A percentile compares a stretch with the other conserved stretches of the same genome.
phyloP scores from a whole-genome alignment of 1,284 basidiomycete genomes.

The Pascua guehoae region DNA sequence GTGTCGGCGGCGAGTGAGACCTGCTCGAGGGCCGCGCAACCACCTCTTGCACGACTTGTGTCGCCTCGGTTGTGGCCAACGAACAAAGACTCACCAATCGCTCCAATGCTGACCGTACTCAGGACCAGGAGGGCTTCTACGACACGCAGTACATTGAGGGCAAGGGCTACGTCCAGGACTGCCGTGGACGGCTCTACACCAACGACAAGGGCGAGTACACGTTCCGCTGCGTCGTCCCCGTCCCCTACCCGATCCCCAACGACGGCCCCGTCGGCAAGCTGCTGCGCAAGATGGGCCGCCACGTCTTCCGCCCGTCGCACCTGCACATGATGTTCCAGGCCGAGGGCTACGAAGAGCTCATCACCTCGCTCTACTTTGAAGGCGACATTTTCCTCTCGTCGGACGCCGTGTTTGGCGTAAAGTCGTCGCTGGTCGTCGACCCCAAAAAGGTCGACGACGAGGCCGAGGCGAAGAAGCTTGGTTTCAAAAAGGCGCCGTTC shows the following conservation, averaged over 20 bases:
- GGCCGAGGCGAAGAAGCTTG: slow-evolving; percentile 17
- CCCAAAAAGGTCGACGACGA: slow-evolving; percentile 15
- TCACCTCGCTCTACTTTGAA: slow-evolving; percentile 70
- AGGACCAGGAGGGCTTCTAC: slow-evolving; percentile 58
- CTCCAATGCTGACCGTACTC: not conserved
- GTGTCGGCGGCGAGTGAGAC: too few relatives aligned
- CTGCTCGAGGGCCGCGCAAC: too few relatives aligned
- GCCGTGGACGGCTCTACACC: slow-evolving; percentile 65
- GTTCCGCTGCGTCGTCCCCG: slow-evolving; percentile 73
- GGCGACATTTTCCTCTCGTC: slow-evolving; percentile 53
- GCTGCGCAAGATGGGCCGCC: slow-evolving; percentile 60
- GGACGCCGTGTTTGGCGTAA: slow-evolving; percentile 27
- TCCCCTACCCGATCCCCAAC: slow-evolving; percentile 72
- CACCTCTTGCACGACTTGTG: too few relatives aligned
- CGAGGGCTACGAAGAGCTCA: slow-evolving; percentile 66
- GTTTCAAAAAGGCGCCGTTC: slow-evolving; percentile 18
- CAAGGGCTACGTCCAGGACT: slow-evolving; percentile 59
- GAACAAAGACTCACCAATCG: too few relatives aligned
- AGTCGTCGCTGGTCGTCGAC: slow-evolving; percentile 17
- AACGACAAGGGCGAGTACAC: slow-evolving; percentile 64
- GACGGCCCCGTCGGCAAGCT: slow-evolving; percentile 74
- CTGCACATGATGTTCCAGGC: slow-evolving; percentile 67
- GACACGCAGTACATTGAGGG: slow-evolving; percentile 64
- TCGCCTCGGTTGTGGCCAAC: not conserved
- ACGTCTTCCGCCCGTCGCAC: slow-evolving; percentile 74